A percentile compares a stretch with the other conserved stretches of the same genome.
These are phyloP conservation scores for Malus hybrid DNA, from an alignment of 331 rosid species.

Conservation along the genomic window DNA sequence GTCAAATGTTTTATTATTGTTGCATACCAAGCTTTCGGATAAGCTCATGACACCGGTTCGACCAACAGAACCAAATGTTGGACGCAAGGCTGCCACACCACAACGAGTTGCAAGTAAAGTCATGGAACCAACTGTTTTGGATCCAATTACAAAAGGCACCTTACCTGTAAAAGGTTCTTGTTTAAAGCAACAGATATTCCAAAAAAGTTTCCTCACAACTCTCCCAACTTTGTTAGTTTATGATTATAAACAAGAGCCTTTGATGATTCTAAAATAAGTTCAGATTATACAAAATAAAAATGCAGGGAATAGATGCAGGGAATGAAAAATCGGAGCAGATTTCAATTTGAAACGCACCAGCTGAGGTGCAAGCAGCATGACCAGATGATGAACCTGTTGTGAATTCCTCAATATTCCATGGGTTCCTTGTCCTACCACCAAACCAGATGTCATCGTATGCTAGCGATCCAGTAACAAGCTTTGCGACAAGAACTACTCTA, in stretches of 20 bases:
- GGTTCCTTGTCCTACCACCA: conserved; percentile 84
- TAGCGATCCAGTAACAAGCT: conserved; percentile 74
- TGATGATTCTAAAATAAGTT: too few species aligned
- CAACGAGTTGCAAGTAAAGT: conserved; percentile 68
- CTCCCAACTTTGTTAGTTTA: neutral
- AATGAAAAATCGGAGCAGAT: too few species aligned
- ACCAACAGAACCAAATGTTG: conserved; percentile 65
- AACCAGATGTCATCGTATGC: conserved; percentile 86
- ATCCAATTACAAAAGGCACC: conserved; percentile 78
- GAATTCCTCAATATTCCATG: conserved; percentile 73
- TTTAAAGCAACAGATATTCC: neutral
- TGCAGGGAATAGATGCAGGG: too few species aligned
- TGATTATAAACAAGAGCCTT: neutral
- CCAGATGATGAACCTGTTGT: conserved; percentile 79
- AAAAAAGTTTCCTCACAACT: neutral
- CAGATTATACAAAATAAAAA: too few species aligned
- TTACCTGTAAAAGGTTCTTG: conserved; percentile 30
- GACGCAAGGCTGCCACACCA: conserved; percentile 69
- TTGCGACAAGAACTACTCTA: conserved; percentile 72
- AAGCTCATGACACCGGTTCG: conserved; percentile 71
- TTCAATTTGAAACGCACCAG: conserved; percentile 28
- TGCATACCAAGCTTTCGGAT: conserved; percentile 71
- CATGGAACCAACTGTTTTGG: conserved; percentile 76
- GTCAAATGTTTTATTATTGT: neutral
- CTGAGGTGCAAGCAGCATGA: conserved; percentile 70